Base-by-base conservation (phyloP, 768 basidiomycete species). In the Stropharia rugosoannulata region DNA sequence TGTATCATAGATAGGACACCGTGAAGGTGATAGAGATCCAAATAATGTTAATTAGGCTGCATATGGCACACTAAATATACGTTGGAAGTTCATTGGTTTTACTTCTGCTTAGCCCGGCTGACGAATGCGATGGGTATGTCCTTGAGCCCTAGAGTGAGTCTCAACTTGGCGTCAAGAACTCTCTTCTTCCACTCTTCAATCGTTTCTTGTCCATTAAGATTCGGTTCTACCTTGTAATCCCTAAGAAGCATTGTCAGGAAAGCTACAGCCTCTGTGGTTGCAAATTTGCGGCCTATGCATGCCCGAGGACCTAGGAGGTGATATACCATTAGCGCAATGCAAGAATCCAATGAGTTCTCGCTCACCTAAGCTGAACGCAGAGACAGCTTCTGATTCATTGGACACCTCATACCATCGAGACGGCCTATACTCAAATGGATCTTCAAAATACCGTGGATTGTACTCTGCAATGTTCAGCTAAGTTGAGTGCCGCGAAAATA, bases 281-380 rank as follows among this genome's bases (percentile, higher is more conserved):
- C 80, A 59, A 86, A 86, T 57, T 76, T 81, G 25, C 80, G 70
- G 5, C 84, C 84, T 10, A 84, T 67, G 58, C 84, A 86, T 4
- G 73, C 72, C 12, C 82, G 75, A 29, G 81, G 80, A 43, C 80
- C 80, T 76, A 57, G 40, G 12, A 12, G 25, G 45, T 13, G 10
- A 29, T 15, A 39, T 6, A 11, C 5, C 4, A 10, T 42, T n/a
- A 35, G 5, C n/a, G 19, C 13, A 41, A 22, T 6, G 32, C 22
- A 3, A 44, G 38, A 8, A 38, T 36, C 22, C 4, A 29, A 41
- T 15, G 22, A 15, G 15, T 25, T 4, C 5, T 12, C 37, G 57
- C 66, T 42, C 36, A 68, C 79, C 80, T 19, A 79, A 62, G 57
- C 80, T 77, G 66, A 82, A 81, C 7, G 76, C 79, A 5, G 76